Percentiles rank a stretch among this genome's conserved stretches.
These are phyloP conservation scores for Talaromyces sp. DNA, from an alignment of 2,329 filamentous ascomycete species.

Conservation along the genomic window DNA sequence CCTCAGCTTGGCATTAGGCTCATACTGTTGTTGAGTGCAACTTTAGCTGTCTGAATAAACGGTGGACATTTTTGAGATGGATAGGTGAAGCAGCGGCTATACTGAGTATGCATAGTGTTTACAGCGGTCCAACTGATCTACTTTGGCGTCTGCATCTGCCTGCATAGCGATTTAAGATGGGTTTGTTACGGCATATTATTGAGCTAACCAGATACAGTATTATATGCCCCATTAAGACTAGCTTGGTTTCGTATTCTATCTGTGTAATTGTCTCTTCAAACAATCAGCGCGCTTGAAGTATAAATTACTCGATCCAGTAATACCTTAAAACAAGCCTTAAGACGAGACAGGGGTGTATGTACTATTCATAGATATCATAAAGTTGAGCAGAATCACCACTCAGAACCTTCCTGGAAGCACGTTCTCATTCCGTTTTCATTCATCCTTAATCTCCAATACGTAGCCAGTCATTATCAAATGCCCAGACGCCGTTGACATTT, in stretches of 20 bases:
- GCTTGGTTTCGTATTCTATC: not conserved
- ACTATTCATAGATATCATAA: not conserved
- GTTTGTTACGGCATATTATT: not conserved
- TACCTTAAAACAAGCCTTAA: not conserved
- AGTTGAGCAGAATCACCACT: not conserved
- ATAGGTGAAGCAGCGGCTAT: not conserved
- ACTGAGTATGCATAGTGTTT: not conserved
- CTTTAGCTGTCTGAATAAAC: not conserved
- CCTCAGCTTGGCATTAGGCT: not conserved
- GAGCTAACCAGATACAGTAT: not conserved
- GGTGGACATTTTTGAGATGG: not conserved
- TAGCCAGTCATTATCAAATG: not conserved
- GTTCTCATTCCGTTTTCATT: not conserved
- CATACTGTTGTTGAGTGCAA: not conserved
- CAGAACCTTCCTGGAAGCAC: not conserved
- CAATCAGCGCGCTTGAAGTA: not conserved
- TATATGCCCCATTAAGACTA: not conserved
- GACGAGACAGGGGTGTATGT: not conserved
- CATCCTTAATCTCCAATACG: not conserved
- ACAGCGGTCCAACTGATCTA: not conserved
- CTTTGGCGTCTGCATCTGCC: not conserved
- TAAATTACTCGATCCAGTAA: not conserved
- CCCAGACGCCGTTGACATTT: conserved; percentile 1
- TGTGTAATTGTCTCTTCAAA: too few relatives aligned
- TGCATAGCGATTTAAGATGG: not conserved